Evolutionary conservation across 176 grass and related monocot genomes (phyloP).

Genomic region (Poa pratensis): DNA sequence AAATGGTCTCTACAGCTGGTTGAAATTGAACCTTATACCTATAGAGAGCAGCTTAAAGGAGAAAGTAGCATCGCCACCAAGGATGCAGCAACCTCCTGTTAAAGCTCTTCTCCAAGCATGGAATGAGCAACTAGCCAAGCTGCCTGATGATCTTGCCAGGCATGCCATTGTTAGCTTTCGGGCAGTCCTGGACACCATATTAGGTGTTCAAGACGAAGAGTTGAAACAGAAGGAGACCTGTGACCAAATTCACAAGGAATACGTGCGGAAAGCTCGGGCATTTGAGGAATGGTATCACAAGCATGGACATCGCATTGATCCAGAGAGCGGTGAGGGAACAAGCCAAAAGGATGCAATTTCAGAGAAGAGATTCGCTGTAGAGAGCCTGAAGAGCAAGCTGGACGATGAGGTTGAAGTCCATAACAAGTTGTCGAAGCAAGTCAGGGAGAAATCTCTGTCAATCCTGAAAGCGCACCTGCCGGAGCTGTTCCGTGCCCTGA

Average conservation of each 20-base stretch:
- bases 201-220: slow-evolving; percentile 83
- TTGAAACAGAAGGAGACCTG: slow-evolving; percentile 86
- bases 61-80: slow-evolving; percentile 83
- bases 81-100: slow-evolving; percentile 73
- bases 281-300: slow-evolving; percentile 96
- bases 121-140: slow-evolving; percentile 74
- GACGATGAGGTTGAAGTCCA: slow-evolving; percentile 63
- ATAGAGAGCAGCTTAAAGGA: slow-evolving; percentile 97
- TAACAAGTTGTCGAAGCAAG: slow-evolving; percentile 77
- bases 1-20: slow-evolving; percentile 73
- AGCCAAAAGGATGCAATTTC: slow-evolving; percentile 65
- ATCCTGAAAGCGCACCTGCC: slow-evolving; percentile 86
- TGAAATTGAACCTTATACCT: slow-evolving; percentile 87
- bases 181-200: slow-evolving; percentile 81
- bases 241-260: slow-evolving; percentile 65
- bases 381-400: slow-evolving; percentile 78
- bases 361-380: slow-evolving; percentile 68
- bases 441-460: slow-evolving; percentile 82
- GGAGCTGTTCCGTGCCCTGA: slow-evolving; percentile 80
- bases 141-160: slow-evolving; percentile 83
- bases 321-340: slow-evolving; percentile 50
- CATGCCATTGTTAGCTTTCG: slow-evolving; percentile 76
- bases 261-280: slow-evolving; percentile 60
- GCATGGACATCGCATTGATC: slow-evolving; percentile 60
- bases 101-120: slow-evolving; percentile 78